A percentile compares a stretch with the other conserved stretches of the same genome.
phyloP scores from a whole-genome alignment of 768 basidiomycete species.

The Amylocystis lapponica region DNA sequence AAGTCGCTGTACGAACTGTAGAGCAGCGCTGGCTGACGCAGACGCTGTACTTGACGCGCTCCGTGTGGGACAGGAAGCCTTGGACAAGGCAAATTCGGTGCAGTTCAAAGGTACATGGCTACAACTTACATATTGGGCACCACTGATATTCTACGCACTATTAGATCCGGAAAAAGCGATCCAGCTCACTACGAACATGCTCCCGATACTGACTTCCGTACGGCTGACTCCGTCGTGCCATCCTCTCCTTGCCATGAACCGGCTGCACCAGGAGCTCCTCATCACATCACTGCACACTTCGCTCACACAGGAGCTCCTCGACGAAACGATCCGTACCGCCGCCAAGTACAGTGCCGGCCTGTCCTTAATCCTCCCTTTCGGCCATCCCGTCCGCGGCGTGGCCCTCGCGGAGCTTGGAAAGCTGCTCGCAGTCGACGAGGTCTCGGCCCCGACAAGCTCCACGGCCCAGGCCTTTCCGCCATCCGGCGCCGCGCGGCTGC shows the following conservation, averaged over 20 bases:
- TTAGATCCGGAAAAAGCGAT: constrained; percentile 54
- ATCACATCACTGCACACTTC: constrained; percentile 41
- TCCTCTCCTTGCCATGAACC: constrained; percentile 69
- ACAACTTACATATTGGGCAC: neutral
- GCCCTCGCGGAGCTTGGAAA: constrained; percentile 79
- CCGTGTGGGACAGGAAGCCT: constrained; percentile 65
- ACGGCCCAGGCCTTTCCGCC: constrained; percentile 48
- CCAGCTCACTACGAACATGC: constrained; percentile 57
- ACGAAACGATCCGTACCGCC: constrained; percentile 55
- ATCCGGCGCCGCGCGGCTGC: constrained; percentile 56
- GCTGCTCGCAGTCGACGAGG: constrained; percentile 74
- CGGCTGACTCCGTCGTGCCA: constrained; percentile 62
- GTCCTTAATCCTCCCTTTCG: constrained; percentile 43
- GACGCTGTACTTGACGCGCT: constrained; percentile 57
- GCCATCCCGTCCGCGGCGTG: constrained; percentile 75
- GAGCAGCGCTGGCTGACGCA: constrained; percentile 39
- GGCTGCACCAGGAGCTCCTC: constrained; percentile 67
- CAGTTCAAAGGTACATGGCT: constrained; percentile 49
- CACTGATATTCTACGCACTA: neutral
- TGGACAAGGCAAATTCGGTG: constrained; percentile 62
- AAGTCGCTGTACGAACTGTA: constrained; percentile 52
- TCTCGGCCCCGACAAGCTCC: constrained; percentile 30
- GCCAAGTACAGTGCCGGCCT: constrained; percentile 52
- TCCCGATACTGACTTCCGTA: constrained; percentile 56
- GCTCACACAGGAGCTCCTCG: constrained; percentile 46